phyloP scores from a whole-genome alignment of 2,329 filamentous ascomycete species.

The Zymoseptoria tritici region DNA sequence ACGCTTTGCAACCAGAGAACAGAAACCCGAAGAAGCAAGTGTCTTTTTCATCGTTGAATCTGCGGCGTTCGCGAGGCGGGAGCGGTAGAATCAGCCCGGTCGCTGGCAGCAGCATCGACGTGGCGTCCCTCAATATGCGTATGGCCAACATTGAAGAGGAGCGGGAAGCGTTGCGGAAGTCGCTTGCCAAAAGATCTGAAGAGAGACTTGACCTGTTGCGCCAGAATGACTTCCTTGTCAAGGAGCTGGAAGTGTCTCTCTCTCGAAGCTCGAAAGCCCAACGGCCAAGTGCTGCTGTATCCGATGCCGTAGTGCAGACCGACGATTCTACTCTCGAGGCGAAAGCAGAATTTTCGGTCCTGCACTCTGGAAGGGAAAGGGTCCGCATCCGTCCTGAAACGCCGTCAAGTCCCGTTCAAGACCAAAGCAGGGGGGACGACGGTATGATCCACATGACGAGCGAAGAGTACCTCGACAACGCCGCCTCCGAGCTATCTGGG shows the following conservation, averaged over 20 bases:
- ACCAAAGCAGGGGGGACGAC: conserved; percentile 11
- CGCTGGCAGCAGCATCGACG: conserved; percentile 9
- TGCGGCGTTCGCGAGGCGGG: conserved; percentile 9
- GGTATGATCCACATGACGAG: conserved; percentile 15
- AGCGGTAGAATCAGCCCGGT: conserved; percentile 6
- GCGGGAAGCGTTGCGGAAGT: conserved; percentile 13
- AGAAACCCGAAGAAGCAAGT: conserved; percentile 15
- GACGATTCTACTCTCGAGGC: conserved; percentile 9
- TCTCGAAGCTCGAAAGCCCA: conserved; percentile 13
- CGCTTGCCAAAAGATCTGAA: conserved; percentile 17
- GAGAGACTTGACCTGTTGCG: conserved; percentile 23
- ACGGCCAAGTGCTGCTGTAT: conserved; percentile 3
- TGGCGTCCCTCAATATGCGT: conserved; percentile 15
- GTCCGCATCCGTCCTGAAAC: conserved; percentile 7
- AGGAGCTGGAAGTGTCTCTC: conserved; percentile 23
- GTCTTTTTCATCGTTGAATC: conserved; percentile 9
- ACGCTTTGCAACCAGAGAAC: conserved; percentile 12
- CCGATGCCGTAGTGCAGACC: conserved; percentile 20
- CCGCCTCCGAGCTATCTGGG: conserved; percentile 28
- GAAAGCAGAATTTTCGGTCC: conserved; percentile 9
- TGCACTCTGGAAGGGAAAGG: conserved; percentile 8
- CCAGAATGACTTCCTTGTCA: conserved; percentile 24
- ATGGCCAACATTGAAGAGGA: conserved; percentile 20
- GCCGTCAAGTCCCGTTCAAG: conserved; percentile 11
- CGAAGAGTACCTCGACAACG: conserved; percentile 30